Base-by-base conservation (phyloP, 2,329 filamentous ascomycete species). In the Epichloe uncinata region DNA sequence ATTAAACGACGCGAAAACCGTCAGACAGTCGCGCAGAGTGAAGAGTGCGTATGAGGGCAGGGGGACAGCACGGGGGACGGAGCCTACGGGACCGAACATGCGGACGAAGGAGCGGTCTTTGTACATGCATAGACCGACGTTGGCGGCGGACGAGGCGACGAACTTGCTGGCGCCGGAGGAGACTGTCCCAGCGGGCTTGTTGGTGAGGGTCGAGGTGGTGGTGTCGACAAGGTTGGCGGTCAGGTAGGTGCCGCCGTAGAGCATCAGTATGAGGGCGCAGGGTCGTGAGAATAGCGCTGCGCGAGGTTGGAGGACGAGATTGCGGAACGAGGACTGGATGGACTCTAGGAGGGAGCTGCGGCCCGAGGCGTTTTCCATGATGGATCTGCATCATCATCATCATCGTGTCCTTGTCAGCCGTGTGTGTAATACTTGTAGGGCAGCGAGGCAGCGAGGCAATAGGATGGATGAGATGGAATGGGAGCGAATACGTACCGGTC, bases 1-100 rank as follows among this genome's bases (percentile, higher is more conserved):
- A 63, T 96, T 96, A 75, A 96, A 97, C 12, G 81, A 87, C 4
- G 88, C 88, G 65, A 94, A 95, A 59, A 95, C 89, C 47, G 90
- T 95, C 54, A 95, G 70, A 67, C 84, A 87, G 69, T 96, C 90
- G 58, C 90, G 81, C 50, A 84, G 62, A 3, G 86, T 82, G 72
- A 95, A 96, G 51, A 95, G 78, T 1, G 75, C 71, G 67, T 89
- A 93, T 8, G 82, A 86, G 1, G 84, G 72, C 34, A 80, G 67
- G 0, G 0, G 82, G 0, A 95, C 84, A 26, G 74, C 68, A 15
- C 74, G 72, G 11, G 11, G 75, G 1, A 70, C 63, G 22, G 61
- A 67, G 50, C 66, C 73, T 0, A 71, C 68, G 0, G 84, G 79
- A 12, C 87, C 87, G 64, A 94, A 95, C 60, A 95, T 77, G 60